These are phyloP conservation scores for Cladophialophora exuberans DNA, from an alignment of 2,329 filamentous ascomycete genomes.

Conservation along the genomic window DNA sequence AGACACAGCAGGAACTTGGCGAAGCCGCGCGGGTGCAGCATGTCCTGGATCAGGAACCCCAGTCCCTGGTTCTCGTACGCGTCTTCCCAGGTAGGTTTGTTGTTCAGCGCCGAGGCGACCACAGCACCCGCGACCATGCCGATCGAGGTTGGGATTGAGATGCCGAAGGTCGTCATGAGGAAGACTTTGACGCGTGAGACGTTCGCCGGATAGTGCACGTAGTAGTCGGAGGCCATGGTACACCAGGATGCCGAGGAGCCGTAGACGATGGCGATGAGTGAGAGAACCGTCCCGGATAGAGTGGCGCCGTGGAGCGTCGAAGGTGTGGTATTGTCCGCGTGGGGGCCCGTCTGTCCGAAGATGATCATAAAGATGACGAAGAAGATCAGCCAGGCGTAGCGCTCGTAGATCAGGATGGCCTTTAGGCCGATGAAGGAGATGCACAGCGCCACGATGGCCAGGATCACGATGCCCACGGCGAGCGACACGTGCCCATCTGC, in stretches of 20 bases:
- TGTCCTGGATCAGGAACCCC: constrained; percentile 51
- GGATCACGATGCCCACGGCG: constrained; percentile 38
- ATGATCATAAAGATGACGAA: constrained; percentile 51
- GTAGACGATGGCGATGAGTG: constrained; percentile 32
- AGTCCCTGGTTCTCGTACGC: constrained; percentile 46
- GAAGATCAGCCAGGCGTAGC: constrained; percentile 39
- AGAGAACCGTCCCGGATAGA: constrained; percentile 37
- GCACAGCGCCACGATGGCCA: constrained; percentile 35
- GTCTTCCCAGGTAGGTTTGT: constrained; percentile 44
- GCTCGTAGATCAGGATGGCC: constrained; percentile 37
- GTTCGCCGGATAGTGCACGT: constrained; percentile 33
- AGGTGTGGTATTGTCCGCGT: constrained; percentile 45
- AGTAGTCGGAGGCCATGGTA: constrained; percentile 34
- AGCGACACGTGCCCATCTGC: constrained; percentile 38
- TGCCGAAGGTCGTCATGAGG: constrained; percentile 52
- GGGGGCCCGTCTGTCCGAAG: constrained; percentile 50
- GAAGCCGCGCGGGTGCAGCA: constrained; percentile 51
- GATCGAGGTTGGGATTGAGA: constrained; percentile 53
- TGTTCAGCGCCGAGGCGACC: constrained; percentile 48
- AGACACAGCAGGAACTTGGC: constrained; percentile 49
- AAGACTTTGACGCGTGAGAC: constrained; percentile 39
- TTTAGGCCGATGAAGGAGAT: constrained; percentile 37
- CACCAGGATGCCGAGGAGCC: constrained; percentile 31
- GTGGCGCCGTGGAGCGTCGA: constrained; percentile 40
- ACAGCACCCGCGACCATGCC: constrained; percentile 53